Base-by-base conservation (phyloP, 192 early-diverging fungal genomes). In the Jimgerdemannia flammicorona region DNA sequence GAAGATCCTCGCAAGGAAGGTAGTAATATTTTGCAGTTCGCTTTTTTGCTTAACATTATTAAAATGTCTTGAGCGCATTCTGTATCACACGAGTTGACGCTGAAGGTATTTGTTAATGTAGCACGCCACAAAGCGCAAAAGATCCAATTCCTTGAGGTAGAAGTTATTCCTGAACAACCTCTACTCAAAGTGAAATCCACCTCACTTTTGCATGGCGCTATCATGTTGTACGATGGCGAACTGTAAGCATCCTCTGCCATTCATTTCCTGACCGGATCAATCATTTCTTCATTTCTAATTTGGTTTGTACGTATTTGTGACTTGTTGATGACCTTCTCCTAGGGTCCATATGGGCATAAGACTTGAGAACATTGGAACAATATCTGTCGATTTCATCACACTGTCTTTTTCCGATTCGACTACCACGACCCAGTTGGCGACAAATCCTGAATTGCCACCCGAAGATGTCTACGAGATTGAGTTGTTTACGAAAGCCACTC, bases 171-270 rank as follows among this genome's bases (percentile, higher is more conserved):
- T 20, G 79, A 81, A 10, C 93, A 91, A 63, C 93, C 94, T 3
- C 71, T 92, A 29, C 69, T 95, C 20, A 89, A 94, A 73, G 87
- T 94, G 43, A 90, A 77, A 71, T 85, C 72, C 18, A 90, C 83
- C 20, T 91, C 81, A 40, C 79, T 81, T n/a, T 78, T 81, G 75
- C 87, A 91, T 72, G 85, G 88, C 65, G 91, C 93, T 6, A 75
- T 93, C 17, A 95, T 94, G 92, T 72, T 95, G 9, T 95, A 91
- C 74, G 94, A 95, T 71, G 94, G 94, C 43, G 94, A 95, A 81
- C 80, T 81, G 92, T 94, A 81, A 41, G 80, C 72, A 49, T 71
- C 42, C 8, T 44, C 41, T 2, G n/a, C 8, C 9, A 65, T 70
- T 19, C 10, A 20, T 49, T 65, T 44, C 66, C 20, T 54, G 6